Percentiles rank a stretch among this genome's conserved stretches.
phyloP scores from a whole-genome alignment of 371 early-diverging fungal genomes.

The Rhizomucor pusillus region DNA sequence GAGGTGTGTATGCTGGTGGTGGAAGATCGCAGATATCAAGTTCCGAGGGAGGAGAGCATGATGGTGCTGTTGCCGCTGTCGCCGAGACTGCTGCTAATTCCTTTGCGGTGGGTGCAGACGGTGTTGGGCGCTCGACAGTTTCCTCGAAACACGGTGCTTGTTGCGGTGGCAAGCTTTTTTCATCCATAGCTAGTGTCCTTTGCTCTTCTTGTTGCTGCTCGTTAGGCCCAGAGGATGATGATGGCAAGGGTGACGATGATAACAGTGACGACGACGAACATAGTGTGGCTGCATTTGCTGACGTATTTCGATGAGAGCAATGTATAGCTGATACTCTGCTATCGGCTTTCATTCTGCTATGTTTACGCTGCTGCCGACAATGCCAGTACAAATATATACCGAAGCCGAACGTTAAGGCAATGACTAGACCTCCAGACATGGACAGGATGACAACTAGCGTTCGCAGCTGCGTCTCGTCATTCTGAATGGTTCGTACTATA shows the following conservation, averaged over 20 bases:
- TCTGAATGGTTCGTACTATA: slow-evolving; percentile 11
- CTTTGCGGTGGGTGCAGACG: slow-evolving; percentile 8
- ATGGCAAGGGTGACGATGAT: background rate
- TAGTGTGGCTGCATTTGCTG: background rate
- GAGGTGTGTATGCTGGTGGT: slow-evolving; percentile 9
- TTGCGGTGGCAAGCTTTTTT: background rate
- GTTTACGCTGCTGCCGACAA: slow-evolving; percentile 3
- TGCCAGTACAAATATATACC: slow-evolving; percentile 25
- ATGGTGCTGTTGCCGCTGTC: background rate
- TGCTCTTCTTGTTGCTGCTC: background rate
- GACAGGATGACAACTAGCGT: slow-evolving; percentile 21
- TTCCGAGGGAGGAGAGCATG: background rate
- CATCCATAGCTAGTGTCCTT: background rate
- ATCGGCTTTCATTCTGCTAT: background rate
- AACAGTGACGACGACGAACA: background rate
- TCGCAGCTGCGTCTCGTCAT: slow-evolving; percentile 19
- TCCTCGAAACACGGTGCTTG: background rate
- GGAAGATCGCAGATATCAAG: background rate
- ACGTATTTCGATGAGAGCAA: no score
- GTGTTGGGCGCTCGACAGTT: background rate
- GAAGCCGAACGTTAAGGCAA: slow-evolving; percentile 19
- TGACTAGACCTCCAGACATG: slow-evolving; percentile 19
- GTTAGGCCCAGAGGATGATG: no score
- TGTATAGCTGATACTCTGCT: no score
- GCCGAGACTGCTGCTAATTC: background rate